A percentile compares a stretch with the other conserved stretches of the same genome.
Conservation (phyloP, 371 early-diverging fungal genomes). For the Rhizopus arrhizus region DNA sequence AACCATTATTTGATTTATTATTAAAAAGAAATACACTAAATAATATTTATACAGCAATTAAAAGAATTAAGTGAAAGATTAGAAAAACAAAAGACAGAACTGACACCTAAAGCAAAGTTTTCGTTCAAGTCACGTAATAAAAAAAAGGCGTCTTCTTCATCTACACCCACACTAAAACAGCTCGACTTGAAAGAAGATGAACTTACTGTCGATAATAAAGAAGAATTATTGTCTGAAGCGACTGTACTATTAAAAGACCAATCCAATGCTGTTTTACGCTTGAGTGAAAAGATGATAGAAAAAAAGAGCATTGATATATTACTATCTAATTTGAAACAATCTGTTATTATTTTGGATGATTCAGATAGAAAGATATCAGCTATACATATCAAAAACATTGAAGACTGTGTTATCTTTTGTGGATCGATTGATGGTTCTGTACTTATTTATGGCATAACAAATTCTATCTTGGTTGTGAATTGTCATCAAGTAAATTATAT, state of each 20-base stretch:
- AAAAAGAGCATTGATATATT: conserved; percentile 50
- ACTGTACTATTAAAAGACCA: conserved; percentile 32
- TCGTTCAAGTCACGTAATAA: conserved; percentile 61
- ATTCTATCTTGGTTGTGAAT: conserved; percentile 61
- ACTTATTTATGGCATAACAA: conserved; percentile 62
- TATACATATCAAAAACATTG: conserved; percentile 69
- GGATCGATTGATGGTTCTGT: conserved; percentile 71
- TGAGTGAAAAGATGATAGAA: not conserved
- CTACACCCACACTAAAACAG: conserved; percentile 9
- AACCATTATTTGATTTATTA: not conserved
- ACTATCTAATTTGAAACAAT: conserved; percentile 53
- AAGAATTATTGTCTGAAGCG: conserved; percentile 21
- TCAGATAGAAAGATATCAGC: conserved; percentile 45
- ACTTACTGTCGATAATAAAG: not conserved
- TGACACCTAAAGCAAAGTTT: conserved; percentile 64
- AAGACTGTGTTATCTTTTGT: conserved; percentile 62
- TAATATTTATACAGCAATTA: conserved; percentile 45
- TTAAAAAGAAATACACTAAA: not conserved
- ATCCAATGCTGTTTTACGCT: not conserved
- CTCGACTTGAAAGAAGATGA: not conserved
- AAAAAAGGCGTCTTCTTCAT: conserved; percentile 8
- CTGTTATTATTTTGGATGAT: conserved; percentile 57
- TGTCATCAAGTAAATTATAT: conserved; percentile 72
- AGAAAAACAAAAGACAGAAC: conserved; percentile 28
- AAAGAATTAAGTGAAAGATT: conserved; percentile 46